These are phyloP conservation scores for Leucaena leucocephala DNA, from an alignment of 306 rosid genomes.

Conservation along the genomic window DNA sequence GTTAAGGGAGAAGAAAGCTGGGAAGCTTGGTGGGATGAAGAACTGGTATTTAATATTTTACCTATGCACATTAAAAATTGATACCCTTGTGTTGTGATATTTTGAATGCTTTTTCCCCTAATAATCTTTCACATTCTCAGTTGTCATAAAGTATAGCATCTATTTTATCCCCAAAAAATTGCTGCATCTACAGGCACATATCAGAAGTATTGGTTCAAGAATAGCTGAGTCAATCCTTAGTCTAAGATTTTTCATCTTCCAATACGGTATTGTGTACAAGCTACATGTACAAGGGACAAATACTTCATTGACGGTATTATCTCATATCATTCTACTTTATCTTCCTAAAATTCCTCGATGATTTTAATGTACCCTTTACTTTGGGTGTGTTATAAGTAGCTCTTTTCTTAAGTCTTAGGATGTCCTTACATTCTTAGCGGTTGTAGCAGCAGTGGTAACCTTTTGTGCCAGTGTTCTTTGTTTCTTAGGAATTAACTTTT, in stretches of 20 bases:
- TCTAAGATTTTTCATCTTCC: conserved; percentile 90
- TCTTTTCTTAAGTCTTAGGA: neutral
- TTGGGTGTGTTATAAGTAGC: neutral
- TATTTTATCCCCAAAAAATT: neutral
- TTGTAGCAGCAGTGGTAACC: neutral
- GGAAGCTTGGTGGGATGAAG: conserved; percentile 99
- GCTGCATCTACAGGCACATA: conserved; percentile 64
- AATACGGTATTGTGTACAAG: conserved; percentile 91
- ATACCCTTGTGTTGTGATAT: conserved; percentile 6
- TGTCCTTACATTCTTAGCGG: neutral
- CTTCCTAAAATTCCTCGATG: neutral
- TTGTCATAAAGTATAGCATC: neutral
- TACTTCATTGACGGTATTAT: conserved; percentile 80
- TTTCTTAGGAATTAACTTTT: neutral
- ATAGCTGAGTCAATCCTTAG: conserved; percentile 84
- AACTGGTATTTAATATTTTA: conserved; percentile 63
- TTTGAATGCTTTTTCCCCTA: neutral
- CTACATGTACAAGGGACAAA: conserved; percentile 59
- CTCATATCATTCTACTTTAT: neutral
- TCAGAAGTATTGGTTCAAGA: conserved; percentile 74
- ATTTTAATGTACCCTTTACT: conserved; percentile 13
- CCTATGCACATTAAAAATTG: conserved; percentile 16
- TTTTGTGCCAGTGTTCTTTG: neutral
- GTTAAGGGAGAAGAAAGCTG: conserved; percentile 98
- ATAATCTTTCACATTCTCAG: neutral